These are phyloP conservation scores for Ensete glaucum DNA, from an alignment of 176 grass and related monocot genomes.

Conservation along the genomic window DNA sequence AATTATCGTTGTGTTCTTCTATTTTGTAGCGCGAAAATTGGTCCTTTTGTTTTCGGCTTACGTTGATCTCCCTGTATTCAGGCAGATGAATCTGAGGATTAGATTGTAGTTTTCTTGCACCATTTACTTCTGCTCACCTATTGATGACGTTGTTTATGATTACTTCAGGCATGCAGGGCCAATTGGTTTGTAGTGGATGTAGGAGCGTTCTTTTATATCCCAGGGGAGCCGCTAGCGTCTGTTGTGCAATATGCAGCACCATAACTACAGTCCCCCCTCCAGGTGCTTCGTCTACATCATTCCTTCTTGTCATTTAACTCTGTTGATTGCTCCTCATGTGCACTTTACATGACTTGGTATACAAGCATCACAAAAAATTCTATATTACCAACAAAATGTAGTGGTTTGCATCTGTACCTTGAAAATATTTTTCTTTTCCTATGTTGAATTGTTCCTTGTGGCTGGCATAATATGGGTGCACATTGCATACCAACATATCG, in stretches of 20 bases:
- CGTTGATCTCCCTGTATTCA: background rate
- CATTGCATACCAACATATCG: too few species aligned
- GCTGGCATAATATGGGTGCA: too few species aligned
- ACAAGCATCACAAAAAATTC: background rate
- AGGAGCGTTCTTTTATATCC: constrained; percentile 59
- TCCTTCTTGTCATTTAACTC: background rate
- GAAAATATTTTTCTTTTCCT: too few species aligned
- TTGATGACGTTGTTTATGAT: background rate
- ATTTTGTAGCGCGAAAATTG: too few species aligned
- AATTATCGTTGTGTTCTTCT: too few species aligned
- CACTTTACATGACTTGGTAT: background rate
- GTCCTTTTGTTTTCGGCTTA: too few species aligned
- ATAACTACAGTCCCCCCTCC: constrained; percentile 35
- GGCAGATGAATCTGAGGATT: background rate
- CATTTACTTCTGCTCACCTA: background rate
- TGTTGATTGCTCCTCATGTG: background rate
- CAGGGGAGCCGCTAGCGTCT: constrained; percentile 50
- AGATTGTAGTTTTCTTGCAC: background rate
- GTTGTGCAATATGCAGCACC: constrained; percentile 43
- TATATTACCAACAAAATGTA: background rate
- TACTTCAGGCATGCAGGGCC: constrained; percentile 55
- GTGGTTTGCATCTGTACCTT: background rate
- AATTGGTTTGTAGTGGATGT: constrained; percentile 78
- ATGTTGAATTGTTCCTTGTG: too few species aligned
- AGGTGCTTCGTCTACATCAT: constrained; percentile 24